These are phyloP conservation scores for Carallia pectinifolia DNA, from an alignment of 345 rosid species.

Conservation along the genomic window DNA sequence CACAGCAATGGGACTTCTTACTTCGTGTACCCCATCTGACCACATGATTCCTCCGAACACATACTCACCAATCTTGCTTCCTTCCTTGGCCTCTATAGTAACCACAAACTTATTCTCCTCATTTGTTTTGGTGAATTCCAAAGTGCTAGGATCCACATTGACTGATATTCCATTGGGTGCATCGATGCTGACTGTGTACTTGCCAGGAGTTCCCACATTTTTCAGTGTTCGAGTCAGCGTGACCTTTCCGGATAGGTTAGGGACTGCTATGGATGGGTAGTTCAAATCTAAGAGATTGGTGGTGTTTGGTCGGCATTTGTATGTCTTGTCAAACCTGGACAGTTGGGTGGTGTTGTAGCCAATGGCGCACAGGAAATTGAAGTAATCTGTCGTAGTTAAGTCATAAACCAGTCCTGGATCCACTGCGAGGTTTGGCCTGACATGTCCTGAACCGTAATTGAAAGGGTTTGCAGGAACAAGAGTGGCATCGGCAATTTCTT, in stretches of 20 bases:
- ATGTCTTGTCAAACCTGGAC: not conserved
- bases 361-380: slow-evolving; percentile 4
- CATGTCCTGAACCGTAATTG: not conserved
- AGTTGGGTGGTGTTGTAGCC: not conserved
- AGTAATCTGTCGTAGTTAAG: not conserved
- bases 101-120: slow-evolving; percentile 18
- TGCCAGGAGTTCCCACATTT: slow-evolving; percentile 21
- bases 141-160: not conserved
- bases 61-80: not conserved
- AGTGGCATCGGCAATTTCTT: not conserved
- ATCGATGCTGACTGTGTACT: slow-evolving; percentile 4
- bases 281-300: slow-evolving; percentile 8
- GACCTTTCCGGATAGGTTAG: not conserved
- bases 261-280: slow-evolving; percentile 23
- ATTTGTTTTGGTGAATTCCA: slow-evolving; percentile 10
- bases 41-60: slow-evolving; percentile 18
- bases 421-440: not conserved
- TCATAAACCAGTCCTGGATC: slow-evolving; percentile 18
- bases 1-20: slow-evolving; percentile 18
- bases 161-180: slow-evolving; percentile 16
- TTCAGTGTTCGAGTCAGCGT: slow-evolving; percentile 20
- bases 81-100: not conserved
- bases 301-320: slow-evolving; percentile 1
- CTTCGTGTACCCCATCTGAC: slow-evolving; percentile 22
- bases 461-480: not conserved